phyloP scores from a whole-genome alignment of 75 land plant genomes.

The Adiantum capillusveneris region DNA sequence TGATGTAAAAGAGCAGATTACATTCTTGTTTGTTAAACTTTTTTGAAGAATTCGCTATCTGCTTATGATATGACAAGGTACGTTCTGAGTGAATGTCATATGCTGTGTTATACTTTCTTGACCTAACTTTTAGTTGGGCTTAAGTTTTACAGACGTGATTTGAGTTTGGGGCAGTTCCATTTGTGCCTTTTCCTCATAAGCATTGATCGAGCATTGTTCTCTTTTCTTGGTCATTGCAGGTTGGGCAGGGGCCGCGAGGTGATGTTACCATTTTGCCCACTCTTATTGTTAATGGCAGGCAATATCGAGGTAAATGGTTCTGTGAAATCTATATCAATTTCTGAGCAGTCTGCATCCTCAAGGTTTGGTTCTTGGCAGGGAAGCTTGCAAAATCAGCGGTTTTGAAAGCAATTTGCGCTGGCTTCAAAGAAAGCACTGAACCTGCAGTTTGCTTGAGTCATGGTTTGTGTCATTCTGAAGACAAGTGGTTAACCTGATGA shows the following conservation, averaged over 20 bases:
- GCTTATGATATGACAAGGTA: no score
- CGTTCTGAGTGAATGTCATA: no score
- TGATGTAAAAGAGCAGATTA: not conserved
- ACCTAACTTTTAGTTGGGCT: no score
- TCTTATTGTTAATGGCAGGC: conserved; percentile 50
- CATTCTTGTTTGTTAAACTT: no score
- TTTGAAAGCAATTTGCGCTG: conserved; percentile 60
- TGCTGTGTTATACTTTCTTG: no score
- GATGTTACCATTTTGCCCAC: conserved; percentile 69
- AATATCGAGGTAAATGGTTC: conserved; percentile 48
- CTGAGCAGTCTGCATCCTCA: not conserved
- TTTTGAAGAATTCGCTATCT: no score
- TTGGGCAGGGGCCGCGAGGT: conserved; percentile 47
- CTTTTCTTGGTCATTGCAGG: conserved; percentile 19
- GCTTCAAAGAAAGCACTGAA: conserved; percentile 52
- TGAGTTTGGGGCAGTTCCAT: no score
- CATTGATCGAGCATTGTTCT: no score
- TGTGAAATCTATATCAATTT: not conserved
- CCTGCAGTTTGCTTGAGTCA: conserved; percentile 46
- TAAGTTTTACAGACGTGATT: no score
- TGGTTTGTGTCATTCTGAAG: no score
- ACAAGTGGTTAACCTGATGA: no score
- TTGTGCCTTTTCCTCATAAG: no score
- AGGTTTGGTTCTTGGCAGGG: conserved; percentile 20
- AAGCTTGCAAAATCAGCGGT: conserved; percentile 54